Evolutionary conservation across 164 flowering plant species (phyloP).

Genomic region (Chimonanthus salicifolius): DNA sequence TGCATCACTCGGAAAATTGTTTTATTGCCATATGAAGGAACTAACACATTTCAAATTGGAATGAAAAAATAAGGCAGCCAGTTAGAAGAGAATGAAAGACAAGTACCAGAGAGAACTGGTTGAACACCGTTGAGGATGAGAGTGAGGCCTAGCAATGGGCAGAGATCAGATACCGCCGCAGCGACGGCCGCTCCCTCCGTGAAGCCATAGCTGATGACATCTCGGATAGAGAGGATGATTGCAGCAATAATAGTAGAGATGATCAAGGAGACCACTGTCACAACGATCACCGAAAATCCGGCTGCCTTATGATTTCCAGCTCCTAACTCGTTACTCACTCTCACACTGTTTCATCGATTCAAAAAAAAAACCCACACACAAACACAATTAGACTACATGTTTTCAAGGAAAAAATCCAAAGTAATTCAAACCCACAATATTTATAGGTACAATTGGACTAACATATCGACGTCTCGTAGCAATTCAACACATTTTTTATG

Average conservation of each 20-base stretch:
- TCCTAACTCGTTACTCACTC: constrained; percentile 49
- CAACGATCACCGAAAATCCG: constrained; percentile 39
- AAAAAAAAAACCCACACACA: not conserved
- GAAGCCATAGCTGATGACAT: constrained; percentile 48
- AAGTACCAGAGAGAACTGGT: constrained; percentile 52
- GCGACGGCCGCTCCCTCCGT: constrained; percentile 38
- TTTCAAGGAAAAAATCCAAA: no score
- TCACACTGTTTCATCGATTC: constrained; percentile 32
- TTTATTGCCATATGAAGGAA: no score
- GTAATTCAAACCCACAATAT: no score
- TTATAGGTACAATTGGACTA: no score
- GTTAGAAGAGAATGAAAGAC: not conserved
- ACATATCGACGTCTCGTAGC: not conserved
- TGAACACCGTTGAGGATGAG: constrained; percentile 53
- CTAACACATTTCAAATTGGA: not conserved
- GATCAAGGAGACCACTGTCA: constrained; percentile 27
- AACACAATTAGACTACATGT: no score
- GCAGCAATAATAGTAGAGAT: constrained; percentile 27
- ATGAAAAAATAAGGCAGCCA: no score
- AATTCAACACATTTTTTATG: not conserved
- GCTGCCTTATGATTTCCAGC: constrained; percentile 55
- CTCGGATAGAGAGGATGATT: constrained; percentile 28
- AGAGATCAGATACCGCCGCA: constrained; percentile 35
- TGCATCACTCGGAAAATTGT: no score
- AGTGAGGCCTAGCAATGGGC: constrained; percentile 30